These are phyloP conservation scores for Nicotiana sylvestris DNA, from an alignment of 257 asterid genomes.

Conservation along the genomic window DNA sequence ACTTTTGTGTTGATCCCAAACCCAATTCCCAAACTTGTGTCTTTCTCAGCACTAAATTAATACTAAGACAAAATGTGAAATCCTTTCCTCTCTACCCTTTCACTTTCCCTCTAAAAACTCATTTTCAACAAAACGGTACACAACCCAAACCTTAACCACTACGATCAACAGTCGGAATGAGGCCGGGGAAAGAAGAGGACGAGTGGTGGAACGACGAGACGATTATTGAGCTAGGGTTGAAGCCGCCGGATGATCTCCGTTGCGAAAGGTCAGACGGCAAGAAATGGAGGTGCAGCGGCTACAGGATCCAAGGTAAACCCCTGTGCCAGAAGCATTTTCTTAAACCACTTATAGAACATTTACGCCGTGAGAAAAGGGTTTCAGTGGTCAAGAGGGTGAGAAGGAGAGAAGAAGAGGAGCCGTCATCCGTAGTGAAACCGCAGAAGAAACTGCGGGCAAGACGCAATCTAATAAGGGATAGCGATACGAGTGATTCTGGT, in stretches of 20 bases:
- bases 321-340: constrained; percentile 27
- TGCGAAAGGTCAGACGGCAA: constrained; percentile 25
- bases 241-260: constrained; percentile 27
- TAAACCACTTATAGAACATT: not conserved
- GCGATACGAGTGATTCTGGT: not conserved
- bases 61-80: not conserved
- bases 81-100: not conserved
- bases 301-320: constrained; percentile 17
- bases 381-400: not conserved
- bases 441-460: constrained; percentile 19
- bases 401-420: constrained; percentile 5
- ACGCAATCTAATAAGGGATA: not conserved
- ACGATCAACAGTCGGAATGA: not conserved
- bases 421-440: constrained; percentile 18
- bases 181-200: not conserved
- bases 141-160: not conserved
- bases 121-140: no score
- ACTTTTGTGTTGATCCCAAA: no score
- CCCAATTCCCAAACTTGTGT: no score
- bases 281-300: constrained; percentile 29
- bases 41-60: no score
- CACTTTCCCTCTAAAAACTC: not conserved
- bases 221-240: no score
- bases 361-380: not conserved
- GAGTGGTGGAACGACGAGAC: no score